A percentile compares a stretch with the other conserved stretches of the same genome.
Conservation (phyloP, 2,329 filamentous ascomycete genomes). For the Neospermospora avenae region DNA sequence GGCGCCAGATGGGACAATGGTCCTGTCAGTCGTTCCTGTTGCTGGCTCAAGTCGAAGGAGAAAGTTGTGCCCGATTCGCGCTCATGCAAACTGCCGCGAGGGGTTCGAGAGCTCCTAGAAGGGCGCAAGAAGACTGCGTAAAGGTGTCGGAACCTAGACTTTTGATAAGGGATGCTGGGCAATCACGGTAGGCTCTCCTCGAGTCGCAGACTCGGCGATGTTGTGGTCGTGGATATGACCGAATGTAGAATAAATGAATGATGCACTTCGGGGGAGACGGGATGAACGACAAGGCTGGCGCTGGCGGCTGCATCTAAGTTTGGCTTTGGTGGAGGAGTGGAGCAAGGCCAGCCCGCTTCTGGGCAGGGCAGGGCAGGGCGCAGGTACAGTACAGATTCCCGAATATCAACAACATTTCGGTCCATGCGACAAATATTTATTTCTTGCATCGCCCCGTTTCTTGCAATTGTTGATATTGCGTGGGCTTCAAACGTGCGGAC, state of each 20-base stretch:
- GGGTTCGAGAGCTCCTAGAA: constrained; percentile 8
- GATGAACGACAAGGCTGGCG: not conserved
- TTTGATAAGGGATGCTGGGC: too few species aligned
- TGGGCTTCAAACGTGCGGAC: not conserved
- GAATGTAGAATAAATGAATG: not conserved
- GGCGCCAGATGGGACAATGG: constrained; percentile 18
- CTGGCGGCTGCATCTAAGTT: not conserved
- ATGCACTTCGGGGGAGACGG: not conserved
- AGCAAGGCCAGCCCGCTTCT: not conserved
- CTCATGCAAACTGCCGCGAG: constrained; percentile 15
- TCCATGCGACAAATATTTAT: too few species aligned
- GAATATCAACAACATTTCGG: not conserved
- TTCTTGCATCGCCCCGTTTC: too few species aligned
- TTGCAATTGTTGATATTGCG: not conserved
- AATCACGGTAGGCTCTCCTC: not conserved
- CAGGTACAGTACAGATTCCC: not conserved
- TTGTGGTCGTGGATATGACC: not conserved
- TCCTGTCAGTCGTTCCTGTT: not conserved
- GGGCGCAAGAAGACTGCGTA: not conserved
- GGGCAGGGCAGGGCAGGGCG: too few species aligned
- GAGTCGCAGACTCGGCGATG: not conserved
- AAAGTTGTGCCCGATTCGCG: constrained; percentile 7
- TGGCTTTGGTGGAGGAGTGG: not conserved
- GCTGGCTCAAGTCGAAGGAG: not conserved
- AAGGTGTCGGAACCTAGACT: not conserved